Percentiles rank a stretch among this genome's conserved stretches.
phyloP scores from a whole-genome alignment of 306 rosid genomes.

The Cicer yamashitae region DNA sequence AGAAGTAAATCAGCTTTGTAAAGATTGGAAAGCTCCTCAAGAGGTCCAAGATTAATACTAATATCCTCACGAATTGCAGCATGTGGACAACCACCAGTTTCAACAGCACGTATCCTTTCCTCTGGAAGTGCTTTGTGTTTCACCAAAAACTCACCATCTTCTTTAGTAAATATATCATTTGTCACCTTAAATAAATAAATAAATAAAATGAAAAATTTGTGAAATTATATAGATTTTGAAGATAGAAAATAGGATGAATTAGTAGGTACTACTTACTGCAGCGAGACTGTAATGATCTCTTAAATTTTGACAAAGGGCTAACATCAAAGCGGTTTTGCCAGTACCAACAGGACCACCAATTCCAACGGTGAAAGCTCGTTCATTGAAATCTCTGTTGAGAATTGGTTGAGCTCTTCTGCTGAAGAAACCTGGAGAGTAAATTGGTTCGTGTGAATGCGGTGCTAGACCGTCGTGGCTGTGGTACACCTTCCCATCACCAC shows the following conservation, averaged over 20 bases:
- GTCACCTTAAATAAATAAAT: conserved; percentile 69
- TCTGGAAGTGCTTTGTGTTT: conserved; percentile 88
- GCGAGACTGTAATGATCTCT: conserved; percentile 95
- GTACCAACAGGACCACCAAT: conserved; percentile 99
- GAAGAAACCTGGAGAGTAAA: conserved; percentile 93
- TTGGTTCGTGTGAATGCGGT: conserved; percentile 96
- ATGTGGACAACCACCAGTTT: conserved; percentile 97
- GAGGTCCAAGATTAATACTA: conserved; percentile 96
- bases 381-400: conserved; percentile 65
- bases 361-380: conserved; percentile 92
- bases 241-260: no score
- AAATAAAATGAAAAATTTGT: no score
- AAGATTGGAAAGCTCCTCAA: conserved; percentile 89
- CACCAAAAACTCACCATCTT: conserved; percentile 97
- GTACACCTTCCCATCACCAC: conserved; percentile 79
- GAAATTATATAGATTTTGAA: no score
- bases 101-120: conserved; percentile 96
- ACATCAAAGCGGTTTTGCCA: conserved; percentile 96
- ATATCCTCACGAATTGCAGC: conserved; percentile 97
- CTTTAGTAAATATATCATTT: conserved; percentile 96
- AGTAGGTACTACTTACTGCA: conserved; percentile 53
- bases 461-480: conserved; percentile 98
- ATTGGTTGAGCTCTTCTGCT: conserved; percentile 87
- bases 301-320: conserved; percentile 75
- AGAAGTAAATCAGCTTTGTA: conserved; percentile 84